Conservation (phyloP, 371 early-diverging fungal genomes). For the Basidiobolus meristosporus region DNA sequence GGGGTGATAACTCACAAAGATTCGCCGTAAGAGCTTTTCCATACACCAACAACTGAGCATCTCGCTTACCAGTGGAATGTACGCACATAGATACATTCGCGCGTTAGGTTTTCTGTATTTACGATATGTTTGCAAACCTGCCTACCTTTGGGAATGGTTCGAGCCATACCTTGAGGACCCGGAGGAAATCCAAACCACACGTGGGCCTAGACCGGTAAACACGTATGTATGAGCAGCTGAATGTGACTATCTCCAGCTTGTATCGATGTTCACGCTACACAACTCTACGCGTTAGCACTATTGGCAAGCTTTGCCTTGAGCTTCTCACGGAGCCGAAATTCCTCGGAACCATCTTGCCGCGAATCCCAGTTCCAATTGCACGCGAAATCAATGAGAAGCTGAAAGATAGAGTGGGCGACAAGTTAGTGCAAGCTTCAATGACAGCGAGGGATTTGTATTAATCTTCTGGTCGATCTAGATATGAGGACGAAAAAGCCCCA, state of each 20-base stretch:
- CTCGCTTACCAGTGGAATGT: neutral
- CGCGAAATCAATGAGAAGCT: constrained; percentile 46
- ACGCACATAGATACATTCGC: constrained; percentile 40
- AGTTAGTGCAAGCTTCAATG: neutral
- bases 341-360: constrained; percentile 59
- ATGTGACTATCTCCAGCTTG: too few species aligned
- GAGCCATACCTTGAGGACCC: constrained; percentile 61
- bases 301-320: constrained; percentile 42
- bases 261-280: too few species aligned
- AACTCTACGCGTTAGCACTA: too few species aligned
- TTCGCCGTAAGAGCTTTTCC: constrained; percentile 37
- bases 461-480: neutral
- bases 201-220: constrained; percentile 34
- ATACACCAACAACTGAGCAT: neutral
- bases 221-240: constrained; percentile 19
- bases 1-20: constrained; percentile 56
- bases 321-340: constrained; percentile 50
- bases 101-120: constrained; percentile 71
- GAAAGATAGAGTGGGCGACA: constrained; percentile 6
- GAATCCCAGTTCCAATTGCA: constrained; percentile 70
- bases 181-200: constrained; percentile 41
- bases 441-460: constrained; percentile 2
- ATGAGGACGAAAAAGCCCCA: constrained; percentile 1
- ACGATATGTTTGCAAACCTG: constrained; percentile 67
- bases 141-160: constrained; percentile 68